Evolutionary conservation across 2,329 filamentous ascomycete species (phyloP).

Genomic region (Hymenoscyphus repandus): DNA sequence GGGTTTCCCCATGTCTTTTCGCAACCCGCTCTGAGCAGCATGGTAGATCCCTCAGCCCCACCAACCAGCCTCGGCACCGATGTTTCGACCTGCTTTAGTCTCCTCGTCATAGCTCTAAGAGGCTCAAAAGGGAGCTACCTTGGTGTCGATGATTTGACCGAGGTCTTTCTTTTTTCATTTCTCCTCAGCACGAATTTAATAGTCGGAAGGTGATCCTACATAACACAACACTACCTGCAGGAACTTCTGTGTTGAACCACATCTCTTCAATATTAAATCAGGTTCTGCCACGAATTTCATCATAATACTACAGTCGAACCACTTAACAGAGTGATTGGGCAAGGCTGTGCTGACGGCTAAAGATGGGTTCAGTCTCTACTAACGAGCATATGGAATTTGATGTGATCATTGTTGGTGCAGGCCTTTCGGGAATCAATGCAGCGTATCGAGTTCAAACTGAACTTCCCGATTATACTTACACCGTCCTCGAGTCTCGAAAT

Average conservation of each 20-base stretch:
- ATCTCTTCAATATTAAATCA: too few species aligned
- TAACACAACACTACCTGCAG: too few species aligned
- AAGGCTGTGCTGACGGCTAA: not conserved
- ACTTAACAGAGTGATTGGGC: not conserved
- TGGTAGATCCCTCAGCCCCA: too few species aligned
- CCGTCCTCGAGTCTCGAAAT: conserved; percentile 62
- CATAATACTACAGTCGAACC: not conserved
- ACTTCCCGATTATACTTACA: conserved; percentile 50
- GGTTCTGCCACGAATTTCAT: too few species aligned
- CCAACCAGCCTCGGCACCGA: not conserved
- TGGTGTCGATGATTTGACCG: too few species aligned
- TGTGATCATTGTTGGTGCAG: conserved; percentile 64
- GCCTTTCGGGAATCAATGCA: conserved; percentile 70
- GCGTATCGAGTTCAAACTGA: conserved; percentile 63
- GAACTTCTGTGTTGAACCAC: too few species aligned
- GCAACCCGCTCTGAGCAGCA: too few species aligned
- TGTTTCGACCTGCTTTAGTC: not conserved
- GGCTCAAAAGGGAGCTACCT: not conserved
- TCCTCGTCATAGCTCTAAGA: not conserved
- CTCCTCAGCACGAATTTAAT: too few species aligned
- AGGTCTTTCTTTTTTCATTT: too few species aligned
- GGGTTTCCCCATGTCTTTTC: too few species aligned
- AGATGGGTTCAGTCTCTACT: conserved; percentile 15
- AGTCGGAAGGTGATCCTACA: too few species aligned
- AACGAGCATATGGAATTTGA: conserved; percentile 35